phyloP scores from a whole-genome alignment of 108 stramenopile species.

The Pseudonitzschia multistriata region DNA sequence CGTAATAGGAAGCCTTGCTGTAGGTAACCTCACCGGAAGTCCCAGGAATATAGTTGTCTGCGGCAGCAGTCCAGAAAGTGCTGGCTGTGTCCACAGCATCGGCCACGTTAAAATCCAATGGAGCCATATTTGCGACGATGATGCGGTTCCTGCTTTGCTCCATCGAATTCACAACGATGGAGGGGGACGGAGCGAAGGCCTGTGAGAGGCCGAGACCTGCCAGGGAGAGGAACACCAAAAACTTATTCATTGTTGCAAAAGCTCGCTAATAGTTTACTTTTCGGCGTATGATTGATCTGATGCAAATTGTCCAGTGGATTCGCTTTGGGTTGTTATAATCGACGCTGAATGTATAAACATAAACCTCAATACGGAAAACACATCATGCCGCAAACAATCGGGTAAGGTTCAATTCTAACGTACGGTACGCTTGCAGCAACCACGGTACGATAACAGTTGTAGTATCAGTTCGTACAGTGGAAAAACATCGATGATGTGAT shows the following conservation, averaged over 20 bases:
- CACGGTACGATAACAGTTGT: not conserved
- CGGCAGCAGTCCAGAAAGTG: not conserved
- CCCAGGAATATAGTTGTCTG: slow-evolving; percentile 24
- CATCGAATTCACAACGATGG: not conserved
- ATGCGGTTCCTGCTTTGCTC: not conserved
- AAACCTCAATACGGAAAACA: not conserved
- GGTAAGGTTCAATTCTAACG: not conserved
- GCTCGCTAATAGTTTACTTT: not conserved
- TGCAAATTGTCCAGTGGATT: not conserved
- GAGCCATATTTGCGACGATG: not conserved
- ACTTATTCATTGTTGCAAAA: not conserved
- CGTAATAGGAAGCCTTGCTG: slow-evolving; percentile 87
- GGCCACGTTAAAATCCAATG: not conserved
- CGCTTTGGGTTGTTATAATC: not conserved
- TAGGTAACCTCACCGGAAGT: slow-evolving; percentile 55
- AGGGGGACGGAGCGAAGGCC: slow-evolving; percentile 1
- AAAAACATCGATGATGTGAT: not conserved
- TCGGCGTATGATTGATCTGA: not conserved
- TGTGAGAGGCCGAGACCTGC: not conserved
- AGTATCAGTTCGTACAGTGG: not conserved
- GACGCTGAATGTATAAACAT: not conserved
- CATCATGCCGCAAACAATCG: not conserved
- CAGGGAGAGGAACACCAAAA: not conserved
- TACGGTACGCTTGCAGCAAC: no score
- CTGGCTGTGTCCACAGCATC: not conserved